phyloP scores from a whole-genome alignment of 768 basidiomycete genomes.

The Tulasnella sp. region DNA sequence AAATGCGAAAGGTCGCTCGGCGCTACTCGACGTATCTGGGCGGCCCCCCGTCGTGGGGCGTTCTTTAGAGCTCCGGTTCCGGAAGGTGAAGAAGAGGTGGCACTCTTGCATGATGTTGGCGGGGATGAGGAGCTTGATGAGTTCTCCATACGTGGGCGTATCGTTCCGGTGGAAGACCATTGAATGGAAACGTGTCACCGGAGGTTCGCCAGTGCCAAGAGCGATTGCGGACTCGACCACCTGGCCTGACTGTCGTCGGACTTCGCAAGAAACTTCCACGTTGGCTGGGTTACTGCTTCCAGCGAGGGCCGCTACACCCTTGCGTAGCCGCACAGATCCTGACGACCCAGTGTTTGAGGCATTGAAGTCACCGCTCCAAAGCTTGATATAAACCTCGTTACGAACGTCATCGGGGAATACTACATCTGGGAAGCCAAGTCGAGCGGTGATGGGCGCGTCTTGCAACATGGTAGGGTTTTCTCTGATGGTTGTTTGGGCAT shows the following conservation, averaged over 20 bases:
- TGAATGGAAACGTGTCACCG: constrained; percentile 77
- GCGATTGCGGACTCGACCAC: constrained; percentile 68
- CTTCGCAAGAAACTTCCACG: constrained; percentile 88
- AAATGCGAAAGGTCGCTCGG: constrained; percentile 84
- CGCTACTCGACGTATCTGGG: constrained; percentile 38
- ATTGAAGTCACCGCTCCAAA: constrained; percentile 89
- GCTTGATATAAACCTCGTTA: constrained; percentile 93
- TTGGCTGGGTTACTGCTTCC: constrained; percentile 56
- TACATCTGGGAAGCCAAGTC: constrained; percentile 93
- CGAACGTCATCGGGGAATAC: constrained; percentile 90
- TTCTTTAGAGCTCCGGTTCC: constrained; percentile 48
- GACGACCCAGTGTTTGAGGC: constrained; percentile 45
- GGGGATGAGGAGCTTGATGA: constrained; percentile 82
- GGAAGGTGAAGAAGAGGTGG: constrained; percentile 94
- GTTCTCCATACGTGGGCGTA: constrained; percentile 88
- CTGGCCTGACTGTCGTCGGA: constrained; percentile 67
- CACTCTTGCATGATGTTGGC: constrained; percentile 63
- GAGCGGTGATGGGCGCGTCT: constrained; percentile 74
- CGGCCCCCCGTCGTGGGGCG: background rate
- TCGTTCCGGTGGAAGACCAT: constrained; percentile 86
- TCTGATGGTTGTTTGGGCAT: constrained; percentile 63
- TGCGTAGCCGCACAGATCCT: constrained; percentile 42
- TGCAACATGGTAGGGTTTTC: constrained; percentile 83
- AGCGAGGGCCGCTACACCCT: constrained; percentile 31
- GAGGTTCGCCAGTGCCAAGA: constrained; percentile 80